Evolutionary conservation across 805 yeast species (phyloP).

Genomic region (Jamesozyma lodderae): DNA sequence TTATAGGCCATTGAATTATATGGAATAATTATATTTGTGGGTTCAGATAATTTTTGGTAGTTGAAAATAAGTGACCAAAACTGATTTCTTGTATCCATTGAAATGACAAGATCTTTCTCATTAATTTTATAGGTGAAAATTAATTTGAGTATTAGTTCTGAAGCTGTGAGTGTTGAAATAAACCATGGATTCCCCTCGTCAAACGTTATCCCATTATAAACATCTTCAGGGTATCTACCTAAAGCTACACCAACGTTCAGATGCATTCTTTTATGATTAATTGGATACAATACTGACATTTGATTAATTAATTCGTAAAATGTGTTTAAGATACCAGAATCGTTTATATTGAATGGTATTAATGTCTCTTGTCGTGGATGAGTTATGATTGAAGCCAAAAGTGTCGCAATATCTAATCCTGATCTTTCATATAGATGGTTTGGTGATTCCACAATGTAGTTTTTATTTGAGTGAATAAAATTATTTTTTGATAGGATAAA

Average conservation of each 20-base stretch:
- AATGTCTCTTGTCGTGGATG: constrained; percentile 30
- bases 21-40: constrained; percentile 5
- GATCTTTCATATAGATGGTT: constrained; percentile 37
- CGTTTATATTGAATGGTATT: constrained; percentile 57
- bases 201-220: constrained; percentile 65
- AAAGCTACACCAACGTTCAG: constrained; percentile 48
- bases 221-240: constrained; percentile 91
- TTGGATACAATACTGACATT: constrained; percentile 69
- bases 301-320: constrained; percentile 51
- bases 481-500: constrained; percentile 25
- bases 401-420: constrained; percentile 73
- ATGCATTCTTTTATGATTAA: constrained; percentile 46
- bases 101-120: constrained; percentile 38
- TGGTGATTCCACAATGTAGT: constrained; percentile 69
- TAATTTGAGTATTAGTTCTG: constrained; percentile 52
- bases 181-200: constrained; percentile 94
- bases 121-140: constrained; percentile 37
- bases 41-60: not conserved
- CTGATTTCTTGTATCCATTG: constrained; percentile 16
- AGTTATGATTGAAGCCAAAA: constrained; percentile 38
- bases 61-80: constrained; percentile 21
- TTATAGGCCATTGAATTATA: constrained; percentile 36
- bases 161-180: constrained; percentile 60
- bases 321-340: constrained; percentile 52
- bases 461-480: constrained; percentile 32